Base-by-base conservation (phyloP, 257 asterid species). In the Lithospermum erythrorhizon region DNA sequence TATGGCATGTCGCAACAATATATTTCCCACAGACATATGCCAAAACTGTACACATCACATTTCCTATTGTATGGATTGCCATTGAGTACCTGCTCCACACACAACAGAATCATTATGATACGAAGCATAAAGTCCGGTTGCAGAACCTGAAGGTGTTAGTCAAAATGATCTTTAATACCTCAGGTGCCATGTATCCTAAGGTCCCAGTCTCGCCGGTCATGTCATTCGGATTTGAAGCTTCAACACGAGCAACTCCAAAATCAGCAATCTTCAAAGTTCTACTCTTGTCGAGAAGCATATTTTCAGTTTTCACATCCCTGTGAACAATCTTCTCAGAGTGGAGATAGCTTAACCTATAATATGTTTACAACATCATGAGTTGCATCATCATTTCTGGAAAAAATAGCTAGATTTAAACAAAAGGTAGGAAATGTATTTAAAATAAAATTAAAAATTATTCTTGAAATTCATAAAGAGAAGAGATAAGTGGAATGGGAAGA, bases 141-240 rank as follows among this genome's bases (percentile, higher is more conserved):
- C 25, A 22, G 35, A 45, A 55, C 49, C 35, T 23, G 6, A 62
- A 56, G 18, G 2, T 0, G 9, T 53, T 11, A 59, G 5, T 51
- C 14, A 17, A 62, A n/a, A 13, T 41, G 49, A 64, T 59, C 70
- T 61, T 27, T 21, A 53, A 72, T 77, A 89, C 97, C 95, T 89
- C 97, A 17, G 95, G 97, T 52, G 95, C 97, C 97, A 89, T 89
- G 69, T 89, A 87, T 53, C 97, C 97, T 30, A 89, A 93, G 47
- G 97, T 89, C 37, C 95, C 95, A 16, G 97, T 89, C 72, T 87
- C 97, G 1, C 97, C 97, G 16, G 97, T 89, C 97, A 89, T 89
- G 63, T 89, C 95, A 67, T 84, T 81, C 21, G 95, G 97, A 73
- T 89, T 84, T 52, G 87, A 76, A 54, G 97, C 95, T 74, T 89